These are phyloP conservation scores for Trichomonascaceae sp. DNA, from an alignment of 1,139 yeast species.

Conservation along the genomic window DNA sequence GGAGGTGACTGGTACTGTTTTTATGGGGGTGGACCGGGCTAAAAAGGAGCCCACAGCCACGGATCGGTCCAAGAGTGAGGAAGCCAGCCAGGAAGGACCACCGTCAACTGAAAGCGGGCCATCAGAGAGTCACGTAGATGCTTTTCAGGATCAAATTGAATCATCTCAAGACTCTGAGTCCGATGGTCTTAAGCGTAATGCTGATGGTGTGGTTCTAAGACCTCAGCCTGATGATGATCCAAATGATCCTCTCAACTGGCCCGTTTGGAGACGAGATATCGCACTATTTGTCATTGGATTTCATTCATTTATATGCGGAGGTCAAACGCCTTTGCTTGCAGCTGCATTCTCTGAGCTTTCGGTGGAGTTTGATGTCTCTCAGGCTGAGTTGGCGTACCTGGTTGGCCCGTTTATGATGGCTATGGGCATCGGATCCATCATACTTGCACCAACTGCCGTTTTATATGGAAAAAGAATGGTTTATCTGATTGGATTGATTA, in stretches of 20 bases:
- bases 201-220: slow-evolving; percentile 51
- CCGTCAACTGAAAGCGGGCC: not conserved
- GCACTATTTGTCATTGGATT: slow-evolving; percentile 50
- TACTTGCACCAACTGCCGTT: slow-evolving; percentile 56
- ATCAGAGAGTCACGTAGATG: not conserved
- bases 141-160: not conserved
- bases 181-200: slow-evolving; percentile 38
- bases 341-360: slow-evolving; percentile 46
- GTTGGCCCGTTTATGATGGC: slow-evolving; percentile 60
- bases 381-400: slow-evolving; percentile 44
- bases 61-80: not conserved
- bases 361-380: slow-evolving; percentile 40
- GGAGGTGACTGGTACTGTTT: slow-evolving; percentile 45
- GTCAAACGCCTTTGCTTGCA: slow-evolving; percentile 56
- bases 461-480: slow-evolving; percentile 55
- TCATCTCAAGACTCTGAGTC: slow-evolving; percentile 4
- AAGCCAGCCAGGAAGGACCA: not conserved
- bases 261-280: slow-evolving; percentile 51
- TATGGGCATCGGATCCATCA: slow-evolving; percentile 51
- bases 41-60: not conserved
- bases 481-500: slow-evolving; percentile 44
- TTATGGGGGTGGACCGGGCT: slow-evolving; percentile 27
- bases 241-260: slow-evolving; percentile 75
- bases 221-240: slow-evolving; percentile 76
- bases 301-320: slow-evolving; percentile 57